Base-by-base conservation (phyloP, 176 grass and related monocot genomes). In the Chloris gayana region DNA sequence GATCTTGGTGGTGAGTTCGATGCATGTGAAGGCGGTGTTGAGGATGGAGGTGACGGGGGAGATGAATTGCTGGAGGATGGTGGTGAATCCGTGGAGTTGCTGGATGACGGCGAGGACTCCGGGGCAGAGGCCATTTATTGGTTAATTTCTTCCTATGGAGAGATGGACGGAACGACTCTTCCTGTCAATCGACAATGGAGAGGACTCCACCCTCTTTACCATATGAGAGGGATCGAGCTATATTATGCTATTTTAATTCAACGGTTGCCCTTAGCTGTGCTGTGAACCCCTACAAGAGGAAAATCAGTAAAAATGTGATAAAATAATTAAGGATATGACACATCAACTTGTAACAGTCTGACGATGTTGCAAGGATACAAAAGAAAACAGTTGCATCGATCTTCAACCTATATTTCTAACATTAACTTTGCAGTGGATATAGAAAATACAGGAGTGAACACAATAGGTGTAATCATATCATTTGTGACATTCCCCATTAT, bases 201-300 rank as follows among this genome's bases (percentile, higher is more conserved):
- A 76, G 63, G 75, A 84, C 72, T 77, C 74, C 83, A 85, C 75
- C 76, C 83, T 1, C 64, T 39, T 74, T 17, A 66, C 10, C 26
- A 13, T 39, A n/a, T n/a, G n/a, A n/a, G n/a, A n/a, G n/a, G n/a
- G 15, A 70, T 10, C 14, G 30, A 9, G 33, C 7, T 67, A 37
- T 79, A 67, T 11, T 79, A 59, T 59, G 53, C 4, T 35, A 50
- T 19, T 19, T 24, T 63, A 5, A 21, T 29, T 59, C n/a, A 59
- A 59, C n/a, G 25, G n/a, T 9, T 39, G 29, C 15, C 61, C 44
- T 51, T 54, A 64, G 4, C 29, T 57, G 34, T 30, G 77, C n/a
- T 30, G 0, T 7, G 42, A 65, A 72, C 64, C 81, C 81, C 81
- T 83, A 46, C 45, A 56, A 56, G 26, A 54, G 0, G 1, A 83